phyloP scores from a whole-genome alignment of 2,329 filamentous ascomycete genomes.

The Pseudopyrenochaeta lycopersici region DNA sequence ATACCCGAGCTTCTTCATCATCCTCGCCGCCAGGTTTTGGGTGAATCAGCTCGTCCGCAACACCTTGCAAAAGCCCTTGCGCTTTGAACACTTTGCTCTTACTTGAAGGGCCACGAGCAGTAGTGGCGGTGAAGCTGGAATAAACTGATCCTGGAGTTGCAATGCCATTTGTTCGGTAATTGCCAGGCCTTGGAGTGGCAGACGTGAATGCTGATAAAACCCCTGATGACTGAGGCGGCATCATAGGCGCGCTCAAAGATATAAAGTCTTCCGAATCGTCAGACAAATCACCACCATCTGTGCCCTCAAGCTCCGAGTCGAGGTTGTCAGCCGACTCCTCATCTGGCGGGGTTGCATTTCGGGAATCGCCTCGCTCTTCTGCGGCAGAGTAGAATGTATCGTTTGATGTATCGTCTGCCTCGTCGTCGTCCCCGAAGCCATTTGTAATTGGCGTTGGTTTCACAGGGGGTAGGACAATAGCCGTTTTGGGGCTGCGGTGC shows the following conservation, averaged over 20 bases:
- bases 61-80: constrained; percentile 75
- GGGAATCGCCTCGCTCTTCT: constrained; percentile 68
- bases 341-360: constrained; percentile 49
- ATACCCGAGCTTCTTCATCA: constrained; percentile 85
- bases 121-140: constrained; percentile 86
- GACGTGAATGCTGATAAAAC: constrained; percentile 81
- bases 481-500: constrained; percentile 63
- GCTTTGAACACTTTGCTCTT: constrained; percentile 85
- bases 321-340: constrained; percentile 55
- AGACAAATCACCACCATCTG: constrained; percentile 79
- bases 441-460: constrained; percentile 64
- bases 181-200: constrained; percentile 80
- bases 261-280: constrained; percentile 97
- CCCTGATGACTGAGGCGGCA: constrained; percentile 80
- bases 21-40: constrained; percentile 86
- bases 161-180: constrained; percentile 75
- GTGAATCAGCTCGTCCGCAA: constrained; percentile 82
- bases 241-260: constrained; percentile 79
- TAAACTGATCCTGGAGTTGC: constrained; percentile 88
- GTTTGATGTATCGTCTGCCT: constrained; percentile 87
- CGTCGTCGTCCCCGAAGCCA: constrained; percentile 68
- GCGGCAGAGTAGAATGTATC: constrained; percentile 94
- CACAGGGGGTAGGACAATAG: constrained; percentile 52
- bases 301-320: constrained; percentile 68
- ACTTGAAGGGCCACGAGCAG: constrained; percentile 73